Evolutionary conservation across 2,329 filamentous ascomycete genomes (phyloP), one percentile per base, ranked within the genome.

Genomic region (Tolypocladium inflatum): DNA sequence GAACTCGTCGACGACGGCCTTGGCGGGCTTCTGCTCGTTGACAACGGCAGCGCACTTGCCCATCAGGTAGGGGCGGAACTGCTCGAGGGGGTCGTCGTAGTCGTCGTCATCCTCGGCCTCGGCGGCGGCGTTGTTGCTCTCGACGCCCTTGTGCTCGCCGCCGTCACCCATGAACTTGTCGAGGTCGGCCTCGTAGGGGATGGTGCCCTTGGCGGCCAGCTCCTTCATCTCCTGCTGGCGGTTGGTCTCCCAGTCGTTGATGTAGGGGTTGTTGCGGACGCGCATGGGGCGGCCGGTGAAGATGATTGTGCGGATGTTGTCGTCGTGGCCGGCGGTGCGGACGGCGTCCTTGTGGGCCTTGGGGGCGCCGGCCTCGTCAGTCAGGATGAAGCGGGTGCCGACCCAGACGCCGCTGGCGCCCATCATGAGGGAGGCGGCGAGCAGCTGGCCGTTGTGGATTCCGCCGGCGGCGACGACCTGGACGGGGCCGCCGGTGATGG

Each of bases 241-340:
- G 80, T 97, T 94, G 68, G 88, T 87, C 78, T 99, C 93, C 94
- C 94, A 99, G 81, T 96, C 90, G 70, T 85, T 74, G 70, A 99
- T 97, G 76, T 99, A 99, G 8, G 88, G 75, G 79, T 97, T 99
- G 71, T 84, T 94, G 72, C 92, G 88, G 60, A 99, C 94, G 65
- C 94, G 90, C 71, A 99, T 81, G 41, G 94, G 94, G 59, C 94
- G 90, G 58, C 94, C 94, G 58, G 94, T 99, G 83, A 97, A 99
- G 78, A 99, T 99, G 74, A 97, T 90, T 55, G 94, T 99, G 71
- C 91, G 89, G 72, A 97, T 79, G 70, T 96, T 99, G 77, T 99
- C 94, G 76, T 97, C 91, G 73, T 94, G 96, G 66, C 89, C 85
- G 56, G 94, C 85, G 50, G 93, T 97, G 69, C 86, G 85, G 66